These are phyloP conservation scores for Hyaloperonospora brassicae DNA, from an alignment of 352 stramenopile genomes.

Conservation along the genomic window DNA sequence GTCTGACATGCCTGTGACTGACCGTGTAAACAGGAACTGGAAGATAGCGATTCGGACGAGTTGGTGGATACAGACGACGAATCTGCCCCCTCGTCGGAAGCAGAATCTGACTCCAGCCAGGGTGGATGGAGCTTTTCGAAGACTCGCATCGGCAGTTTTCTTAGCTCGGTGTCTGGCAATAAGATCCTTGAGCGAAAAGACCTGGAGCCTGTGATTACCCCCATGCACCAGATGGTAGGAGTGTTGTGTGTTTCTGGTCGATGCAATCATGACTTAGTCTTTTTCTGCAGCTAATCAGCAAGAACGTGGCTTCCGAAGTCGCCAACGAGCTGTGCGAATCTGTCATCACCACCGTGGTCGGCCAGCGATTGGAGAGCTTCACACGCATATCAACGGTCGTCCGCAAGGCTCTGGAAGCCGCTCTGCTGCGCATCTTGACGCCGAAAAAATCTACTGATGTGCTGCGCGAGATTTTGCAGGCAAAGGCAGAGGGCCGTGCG, in stretches of 20 bases:
- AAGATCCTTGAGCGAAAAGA: constrained; percentile 92
- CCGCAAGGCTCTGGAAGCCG: constrained; percentile 90
- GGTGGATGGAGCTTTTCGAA: constrained; percentile 74
- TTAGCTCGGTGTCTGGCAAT: constrained; percentile 80
- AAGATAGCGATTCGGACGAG: constrained; percentile 58
- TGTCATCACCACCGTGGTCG: constrained; percentile 90
- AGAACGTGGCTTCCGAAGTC: constrained; percentile 96
- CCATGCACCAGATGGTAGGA: constrained; percentile 88
- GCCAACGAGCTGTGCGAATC: constrained; percentile 91
- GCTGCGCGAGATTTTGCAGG: constrained; percentile 89
- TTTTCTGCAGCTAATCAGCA: constrained; percentile 84
- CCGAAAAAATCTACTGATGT: constrained; percentile 94
- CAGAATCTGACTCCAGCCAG: constrained; percentile 57
- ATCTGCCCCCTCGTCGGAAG: constrained; percentile 50
- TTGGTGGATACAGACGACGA: constrained; percentile 67
- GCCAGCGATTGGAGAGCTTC: constrained; percentile 93
- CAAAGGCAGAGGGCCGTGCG: constrained; percentile 77
- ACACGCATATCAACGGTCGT: constrained; percentile 89
- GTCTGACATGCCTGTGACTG: constrained; percentile 5
- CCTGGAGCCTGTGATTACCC: constrained; percentile 87
- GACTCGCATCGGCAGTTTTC: constrained; percentile 71
- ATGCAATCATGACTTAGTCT: constrained; percentile 1
- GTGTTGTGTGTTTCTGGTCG: not conserved
- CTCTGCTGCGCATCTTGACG: constrained; percentile 91
- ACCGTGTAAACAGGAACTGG: constrained; percentile 37